phyloP scores from a whole-genome alignment of 495 filamentous ascomycete genomes.

The Staphylotrichum tortipilum region DNA sequence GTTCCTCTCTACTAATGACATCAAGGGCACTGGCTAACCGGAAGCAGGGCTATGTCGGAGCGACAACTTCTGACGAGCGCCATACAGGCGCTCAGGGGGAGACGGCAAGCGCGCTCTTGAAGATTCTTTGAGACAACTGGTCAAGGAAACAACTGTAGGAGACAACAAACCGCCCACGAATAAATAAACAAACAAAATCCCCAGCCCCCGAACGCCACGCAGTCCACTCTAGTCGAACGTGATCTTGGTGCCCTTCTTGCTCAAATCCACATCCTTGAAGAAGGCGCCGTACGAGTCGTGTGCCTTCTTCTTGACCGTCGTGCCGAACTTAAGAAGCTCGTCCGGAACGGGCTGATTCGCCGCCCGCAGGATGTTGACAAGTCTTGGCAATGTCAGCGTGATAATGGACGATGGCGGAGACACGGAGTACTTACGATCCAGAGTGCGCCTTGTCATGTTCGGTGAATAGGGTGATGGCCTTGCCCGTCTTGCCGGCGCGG shows the following conservation, averaged over 20 bases:
- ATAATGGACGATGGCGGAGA: not conserved
- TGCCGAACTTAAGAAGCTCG: slow-evolving; percentile 82
- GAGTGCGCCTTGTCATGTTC: slow-evolving; percentile 84
- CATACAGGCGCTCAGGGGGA: slow-evolving; percentile 34
- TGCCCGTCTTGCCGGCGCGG: slow-evolving; percentile 80
- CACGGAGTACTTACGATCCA: slow-evolving; percentile 56
- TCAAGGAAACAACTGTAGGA: no score
- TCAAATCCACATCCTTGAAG: slow-evolving; percentile 71
- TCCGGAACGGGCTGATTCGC: slow-evolving; percentile 86
- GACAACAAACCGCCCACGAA: not conserved
- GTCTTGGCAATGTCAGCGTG: slow-evolving; percentile 23
- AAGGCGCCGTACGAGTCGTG: slow-evolving; percentile 91
- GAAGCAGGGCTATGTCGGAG: slow-evolving; percentile 50
- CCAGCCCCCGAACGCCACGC: not conserved
- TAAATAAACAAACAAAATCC: slow-evolving; percentile 6
- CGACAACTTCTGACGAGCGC: slow-evolving; percentile 46
- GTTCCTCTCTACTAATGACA: no score
- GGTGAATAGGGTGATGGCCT: slow-evolving; percentile 90
- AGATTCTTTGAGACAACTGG: not conserved
- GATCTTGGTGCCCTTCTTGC: slow-evolving; percentile 84
- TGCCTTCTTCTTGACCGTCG: slow-evolving; percentile 97
- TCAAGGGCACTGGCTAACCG: no score
- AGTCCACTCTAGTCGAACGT: slow-evolving; percentile 63
- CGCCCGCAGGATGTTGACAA: slow-evolving; percentile 86
- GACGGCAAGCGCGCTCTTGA: slow-evolving; percentile 10